Percentiles rank a stretch among this genome's conserved stretches.
These are phyloP conservation scores for Hypholoma sublateritium DNA, from an alignment of 768 basidiomycete genomes.

Conservation along the genomic window DNA sequence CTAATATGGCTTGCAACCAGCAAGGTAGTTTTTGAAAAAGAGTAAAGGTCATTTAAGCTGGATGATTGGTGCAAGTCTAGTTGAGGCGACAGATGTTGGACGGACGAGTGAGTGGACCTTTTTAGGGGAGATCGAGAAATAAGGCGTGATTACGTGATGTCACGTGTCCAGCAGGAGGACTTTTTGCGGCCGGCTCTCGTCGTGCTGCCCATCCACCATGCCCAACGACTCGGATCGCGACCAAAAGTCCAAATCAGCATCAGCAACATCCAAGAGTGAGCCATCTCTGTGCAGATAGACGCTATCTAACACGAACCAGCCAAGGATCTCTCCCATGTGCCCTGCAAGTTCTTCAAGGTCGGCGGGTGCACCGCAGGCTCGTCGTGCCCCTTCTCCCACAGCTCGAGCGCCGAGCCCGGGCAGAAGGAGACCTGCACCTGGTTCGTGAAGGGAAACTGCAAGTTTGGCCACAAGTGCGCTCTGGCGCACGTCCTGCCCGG, in stretches of 20 bases:
- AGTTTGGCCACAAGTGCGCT: slow-evolving; percentile 78
- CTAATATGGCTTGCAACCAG: no score
- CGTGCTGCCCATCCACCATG: slow-evolving; percentile 19
- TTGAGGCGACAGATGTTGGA: no score
- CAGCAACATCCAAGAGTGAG: slow-evolving; percentile 28
- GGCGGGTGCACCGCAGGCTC: slow-evolving; percentile 93
- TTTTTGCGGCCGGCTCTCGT: slow-evolving; percentile 31
- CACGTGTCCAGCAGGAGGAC: slow-evolving; percentile 34
- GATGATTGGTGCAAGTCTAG: no score
- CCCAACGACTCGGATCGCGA: slow-evolving; percentile 27
- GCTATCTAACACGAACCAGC: slow-evolving; percentile 36
- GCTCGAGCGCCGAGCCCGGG: slow-evolving; percentile 58
- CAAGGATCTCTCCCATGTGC: slow-evolving; percentile 93
- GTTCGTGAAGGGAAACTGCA: slow-evolving; percentile 91
- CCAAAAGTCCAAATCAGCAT: slow-evolving; percentile 26
- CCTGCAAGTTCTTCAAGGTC: slow-evolving; percentile 96
- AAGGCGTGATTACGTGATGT: slow-evolving; percentile 29
- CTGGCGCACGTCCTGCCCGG: slow-evolving; percentile 94
- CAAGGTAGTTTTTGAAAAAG: no score
- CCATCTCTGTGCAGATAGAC: background rate
- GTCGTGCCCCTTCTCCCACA: slow-evolving; percentile 95
- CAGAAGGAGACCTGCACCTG: slow-evolving; percentile 84
- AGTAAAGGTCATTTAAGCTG: no score
- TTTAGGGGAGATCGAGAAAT: no score
- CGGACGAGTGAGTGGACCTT: no score